phyloP scores from a whole-genome alignment of 106 monocot species.

The Chionographis japonica region DNA sequence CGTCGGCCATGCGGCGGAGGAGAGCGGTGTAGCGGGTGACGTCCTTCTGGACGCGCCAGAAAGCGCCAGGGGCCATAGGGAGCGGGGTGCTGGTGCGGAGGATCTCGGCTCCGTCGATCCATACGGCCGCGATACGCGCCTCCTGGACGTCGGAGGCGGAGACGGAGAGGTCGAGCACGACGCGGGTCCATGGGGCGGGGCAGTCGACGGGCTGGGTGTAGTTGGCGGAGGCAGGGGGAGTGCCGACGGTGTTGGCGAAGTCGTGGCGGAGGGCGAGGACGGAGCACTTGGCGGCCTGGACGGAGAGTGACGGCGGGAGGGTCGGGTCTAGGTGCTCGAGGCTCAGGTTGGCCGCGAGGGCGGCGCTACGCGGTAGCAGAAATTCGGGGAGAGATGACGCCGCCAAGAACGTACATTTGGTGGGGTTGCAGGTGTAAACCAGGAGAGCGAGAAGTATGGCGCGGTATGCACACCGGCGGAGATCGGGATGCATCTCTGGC shows the following conservation, averaged over 20 bases:
- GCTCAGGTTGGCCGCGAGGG: neutral
- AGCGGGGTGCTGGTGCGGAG: slow-evolving; percentile 47
- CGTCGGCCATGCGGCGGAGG: slow-evolving; percentile 12
- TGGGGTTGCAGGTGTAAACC: neutral
- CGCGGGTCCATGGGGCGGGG: slow-evolving; percentile 28
- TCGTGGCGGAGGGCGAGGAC: slow-evolving; percentile 35
- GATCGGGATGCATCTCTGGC: too few species aligned
- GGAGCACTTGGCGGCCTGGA: slow-evolving; percentile 28
- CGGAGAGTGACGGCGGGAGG: slow-evolving; percentile 22
- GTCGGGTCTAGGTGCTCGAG: slow-evolving; percentile 40
- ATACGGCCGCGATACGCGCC: slow-evolving; percentile 44
- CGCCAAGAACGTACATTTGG: neutral
- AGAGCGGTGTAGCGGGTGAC: slow-evolving; percentile 31
- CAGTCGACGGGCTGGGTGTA: slow-evolving; percentile 31
- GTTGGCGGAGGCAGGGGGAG: slow-evolving; percentile 36
- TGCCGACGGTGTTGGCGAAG: slow-evolving; percentile 36
- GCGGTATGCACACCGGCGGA: too few species aligned
- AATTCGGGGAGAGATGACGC: neutral
- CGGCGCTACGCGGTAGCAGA: neutral
- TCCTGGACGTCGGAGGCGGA: slow-evolving; percentile 30
- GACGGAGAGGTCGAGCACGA: slow-evolving; percentile 38
- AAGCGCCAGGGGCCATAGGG: slow-evolving; percentile 27
- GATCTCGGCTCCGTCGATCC: slow-evolving; percentile 46
- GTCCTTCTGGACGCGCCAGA: slow-evolving; percentile 50
- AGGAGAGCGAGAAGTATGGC: too few species aligned